Conservation (phyloP, 768 basidiomycete species). For the Sarcodon aspratus region DNA sequence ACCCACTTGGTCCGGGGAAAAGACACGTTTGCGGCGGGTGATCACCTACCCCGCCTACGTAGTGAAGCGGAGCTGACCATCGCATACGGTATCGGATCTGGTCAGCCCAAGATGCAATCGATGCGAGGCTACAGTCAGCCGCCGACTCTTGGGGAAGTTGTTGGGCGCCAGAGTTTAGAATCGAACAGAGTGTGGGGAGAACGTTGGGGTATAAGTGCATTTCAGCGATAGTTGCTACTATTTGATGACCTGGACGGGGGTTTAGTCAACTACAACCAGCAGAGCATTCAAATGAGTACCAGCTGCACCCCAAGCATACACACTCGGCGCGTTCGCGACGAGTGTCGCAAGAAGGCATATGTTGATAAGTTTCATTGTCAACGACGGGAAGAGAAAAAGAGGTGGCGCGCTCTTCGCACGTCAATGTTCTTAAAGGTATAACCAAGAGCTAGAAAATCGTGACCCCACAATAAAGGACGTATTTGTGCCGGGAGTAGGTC, state of each 20-base stretch:
- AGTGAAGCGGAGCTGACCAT: conserved; percentile 71
- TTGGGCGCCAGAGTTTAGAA: conserved; percentile 36
- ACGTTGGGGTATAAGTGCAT: conserved; percentile 76
- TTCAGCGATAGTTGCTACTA: conserved; percentile 90
- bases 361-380: conserved; percentile 1
- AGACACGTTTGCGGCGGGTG: conserved; percentile 64
- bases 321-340: conserved; percentile 12
- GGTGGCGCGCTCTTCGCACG: conserved; percentile 6
- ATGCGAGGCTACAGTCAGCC: conserved; percentile 67
- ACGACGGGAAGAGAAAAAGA: conserved; percentile 5
- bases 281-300: conserved; percentile 11
- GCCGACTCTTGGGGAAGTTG: conserved; percentile 10
- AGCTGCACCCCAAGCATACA: conserved; percentile 29
- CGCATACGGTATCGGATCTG: conserved; percentile 40
- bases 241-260: conserved; percentile 60
- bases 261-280: background rate
- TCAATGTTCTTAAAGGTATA: too few relatives aligned
- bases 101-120: conserved; percentile 88
- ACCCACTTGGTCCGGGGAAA: conserved; percentile 70
- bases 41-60: conserved; percentile 64
- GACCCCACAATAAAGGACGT: too few relatives aligned
- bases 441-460: too few relatives aligned
- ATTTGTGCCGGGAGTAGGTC: too few relatives aligned
- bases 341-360: conserved; percentile 3
- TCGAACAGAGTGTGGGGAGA: conserved; percentile 51